A percentile compares a stretch with the other conserved stretches of the same genome.
These are phyloP conservation scores for Tetrahymena elliotti DNA, from an alignment of 73 alveolate species.

Conservation along the genomic window DNA sequence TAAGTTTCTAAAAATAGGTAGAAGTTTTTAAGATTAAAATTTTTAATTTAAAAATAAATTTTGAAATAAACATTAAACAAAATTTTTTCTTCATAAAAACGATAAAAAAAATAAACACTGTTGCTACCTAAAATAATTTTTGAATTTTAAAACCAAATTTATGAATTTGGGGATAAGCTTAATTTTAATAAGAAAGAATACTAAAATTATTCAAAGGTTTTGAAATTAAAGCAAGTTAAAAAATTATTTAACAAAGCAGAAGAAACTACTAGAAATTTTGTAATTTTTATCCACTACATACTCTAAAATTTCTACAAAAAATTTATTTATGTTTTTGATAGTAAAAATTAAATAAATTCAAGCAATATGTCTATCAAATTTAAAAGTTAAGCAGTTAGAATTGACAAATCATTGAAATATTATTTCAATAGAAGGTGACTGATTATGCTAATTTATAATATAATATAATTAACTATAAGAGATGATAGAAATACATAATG, in stretches of 20 bases:
- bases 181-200: no score
- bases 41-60: no score
- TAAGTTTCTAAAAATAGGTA: no score
- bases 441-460: no score
- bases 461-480: no score
- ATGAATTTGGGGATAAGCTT: background rate
- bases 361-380: background rate
- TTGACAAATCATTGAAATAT: background rate
- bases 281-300: background rate
- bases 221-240: background rate
- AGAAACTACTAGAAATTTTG: background rate
- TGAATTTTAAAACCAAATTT: background rate
- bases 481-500: background rate
- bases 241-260: background rate
- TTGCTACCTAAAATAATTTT: background rate
- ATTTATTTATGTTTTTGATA: no score
- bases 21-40: no score
- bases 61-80: no score
- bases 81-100: no score
- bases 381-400: background rate
- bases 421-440: background rate
- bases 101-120: no score
- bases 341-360: no score
- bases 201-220: no score
- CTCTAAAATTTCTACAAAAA: background rate